Percentiles rank a stretch among this genome's conserved stretches.
phyloP scores from a whole-genome alignment of 2,329 filamentous ascomycete genomes.

The Colletotrichum tropicale region DNA sequence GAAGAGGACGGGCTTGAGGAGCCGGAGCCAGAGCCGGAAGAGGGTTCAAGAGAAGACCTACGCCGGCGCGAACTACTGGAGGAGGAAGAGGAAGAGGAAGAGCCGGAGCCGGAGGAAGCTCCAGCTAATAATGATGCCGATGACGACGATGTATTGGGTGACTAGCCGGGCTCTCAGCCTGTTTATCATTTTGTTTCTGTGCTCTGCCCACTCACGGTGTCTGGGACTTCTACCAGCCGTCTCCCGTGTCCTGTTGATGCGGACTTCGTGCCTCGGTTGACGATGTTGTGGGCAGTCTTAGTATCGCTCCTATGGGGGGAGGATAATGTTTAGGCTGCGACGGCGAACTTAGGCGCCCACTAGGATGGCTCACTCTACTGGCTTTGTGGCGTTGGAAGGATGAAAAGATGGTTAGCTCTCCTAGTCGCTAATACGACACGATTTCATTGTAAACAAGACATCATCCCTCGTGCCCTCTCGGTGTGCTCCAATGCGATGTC shows the following conservation, averaged over 20 bases:
- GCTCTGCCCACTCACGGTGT: background rate
- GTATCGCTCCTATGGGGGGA: background rate
- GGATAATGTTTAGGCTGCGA: background rate
- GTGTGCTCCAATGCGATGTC: background rate
- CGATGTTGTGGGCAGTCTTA: background rate
- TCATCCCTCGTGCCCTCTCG: background rate
- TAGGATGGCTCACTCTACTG: background rate
- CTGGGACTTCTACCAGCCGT: background rate
- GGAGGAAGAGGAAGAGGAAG: conserved; percentile 53
- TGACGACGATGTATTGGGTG: conserved; percentile 44
- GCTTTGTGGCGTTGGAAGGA: conserved; percentile 7
- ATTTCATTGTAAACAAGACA: background rate
- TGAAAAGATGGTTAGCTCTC: conserved; percentile 10
- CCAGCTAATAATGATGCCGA: conserved; percentile 16
- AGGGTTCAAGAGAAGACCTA: conserved; percentile 64
- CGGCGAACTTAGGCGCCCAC: background rate
- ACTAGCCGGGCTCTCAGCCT: conserved; percentile 28
- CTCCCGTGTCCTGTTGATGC: background rate
- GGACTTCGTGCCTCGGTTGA: background rate
- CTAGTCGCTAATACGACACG: conserved; percentile 2
- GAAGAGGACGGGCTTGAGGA: conserved; percentile 47
- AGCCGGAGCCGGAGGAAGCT: conserved; percentile 34
- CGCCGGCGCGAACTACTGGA: conserved; percentile 59
- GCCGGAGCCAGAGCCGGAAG: conserved; percentile 58
- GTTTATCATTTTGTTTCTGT: background rate